A percentile compares a stretch with the other conserved stretches of the same genome.
Conservation (phyloP, 768 basidiomycete genomes). For the Naematelia aurantialba region DNA sequence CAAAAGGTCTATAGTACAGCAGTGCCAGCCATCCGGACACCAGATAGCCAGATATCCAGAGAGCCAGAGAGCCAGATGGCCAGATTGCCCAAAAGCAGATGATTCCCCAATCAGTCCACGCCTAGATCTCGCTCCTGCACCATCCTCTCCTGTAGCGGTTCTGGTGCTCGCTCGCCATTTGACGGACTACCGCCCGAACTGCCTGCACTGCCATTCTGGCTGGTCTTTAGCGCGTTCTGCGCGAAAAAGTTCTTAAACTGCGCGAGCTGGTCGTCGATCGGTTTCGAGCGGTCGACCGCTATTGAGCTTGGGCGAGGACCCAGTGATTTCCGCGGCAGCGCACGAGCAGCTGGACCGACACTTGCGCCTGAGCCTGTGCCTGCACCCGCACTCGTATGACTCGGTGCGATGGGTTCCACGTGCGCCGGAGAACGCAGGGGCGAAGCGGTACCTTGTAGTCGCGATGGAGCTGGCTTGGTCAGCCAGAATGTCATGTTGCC, state of each 20-base stretch:
- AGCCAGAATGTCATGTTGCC: no score
- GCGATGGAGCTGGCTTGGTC: constrained; percentile 16
- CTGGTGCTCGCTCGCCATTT: background rate
- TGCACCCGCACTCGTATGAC: no score
- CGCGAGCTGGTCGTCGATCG: constrained; percentile 38
- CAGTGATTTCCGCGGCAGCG: constrained; percentile 24
- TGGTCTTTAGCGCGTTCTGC: background rate
- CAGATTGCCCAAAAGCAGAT: background rate
- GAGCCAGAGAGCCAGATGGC: background rate
- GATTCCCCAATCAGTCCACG: background rate
- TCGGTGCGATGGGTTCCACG: constrained; percentile 6
- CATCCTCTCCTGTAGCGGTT: background rate
- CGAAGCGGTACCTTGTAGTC: constrained; percentile 19
- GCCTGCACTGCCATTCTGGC: background rate
- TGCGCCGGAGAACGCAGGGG: constrained; percentile 18
- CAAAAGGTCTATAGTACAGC: background rate
- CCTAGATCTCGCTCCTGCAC: background rate
- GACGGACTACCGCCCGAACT: background rate
- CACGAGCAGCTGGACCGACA: background rate
- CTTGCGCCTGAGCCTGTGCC: constrained; percentile 5
- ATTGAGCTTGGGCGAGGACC: constrained; percentile 31
- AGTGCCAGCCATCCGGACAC: background rate
- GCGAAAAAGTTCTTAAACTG: constrained; percentile 39
- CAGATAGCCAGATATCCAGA: background rate
- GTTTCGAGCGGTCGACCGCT: constrained; percentile 31